These are phyloP conservation scores for Eimeria acervulina DNA, from an alignment of 169 alveolate species.

Conservation along the genomic window DNA sequence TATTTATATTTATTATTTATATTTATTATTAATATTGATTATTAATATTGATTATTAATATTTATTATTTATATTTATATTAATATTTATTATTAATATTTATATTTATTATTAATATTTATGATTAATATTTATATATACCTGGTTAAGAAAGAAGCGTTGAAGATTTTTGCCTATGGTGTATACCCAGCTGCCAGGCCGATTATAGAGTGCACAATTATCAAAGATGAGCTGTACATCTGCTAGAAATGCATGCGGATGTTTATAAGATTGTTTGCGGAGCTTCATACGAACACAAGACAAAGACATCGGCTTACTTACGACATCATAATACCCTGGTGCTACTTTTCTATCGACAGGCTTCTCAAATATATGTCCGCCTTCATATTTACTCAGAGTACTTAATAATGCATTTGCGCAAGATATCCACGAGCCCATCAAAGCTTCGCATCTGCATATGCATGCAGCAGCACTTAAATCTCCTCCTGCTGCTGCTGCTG, in stretches of 20 bases:
- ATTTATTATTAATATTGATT: too few species aligned
- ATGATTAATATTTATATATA: too few species aligned
- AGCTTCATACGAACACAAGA: conserved; percentile 91
- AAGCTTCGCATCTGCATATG: not conserved
- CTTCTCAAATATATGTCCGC: conserved; percentile 94
- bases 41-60: too few species aligned
- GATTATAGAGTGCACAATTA: conserved; percentile 92
- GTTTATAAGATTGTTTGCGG: conserved; percentile 88
- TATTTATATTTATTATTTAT: too few species aligned
- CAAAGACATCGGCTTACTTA: conserved; percentile 93
- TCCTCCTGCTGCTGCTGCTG: conserved; percentile 25
- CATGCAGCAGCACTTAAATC: not conserved
- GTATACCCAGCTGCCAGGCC: conserved; percentile 92
- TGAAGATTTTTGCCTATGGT: conserved; percentile 92
- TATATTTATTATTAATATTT: too few species aligned
- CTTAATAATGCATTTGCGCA: conserved; percentile 32
- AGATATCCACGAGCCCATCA: conserved; percentile 1
- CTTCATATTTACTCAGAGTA: conserved; percentile 84
- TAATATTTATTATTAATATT: too few species aligned
- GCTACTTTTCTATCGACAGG: conserved; percentile 95
- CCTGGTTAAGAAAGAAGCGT: conserved; percentile 89
- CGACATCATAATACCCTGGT: conserved; percentile 94
- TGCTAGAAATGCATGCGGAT: conserved; percentile 90
- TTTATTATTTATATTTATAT: too few species aligned
- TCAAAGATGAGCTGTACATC: conserved; percentile 93